phyloP scores from a whole-genome alignment of 192 early-diverging fungal species.

The Coemansia sp. region DNA sequence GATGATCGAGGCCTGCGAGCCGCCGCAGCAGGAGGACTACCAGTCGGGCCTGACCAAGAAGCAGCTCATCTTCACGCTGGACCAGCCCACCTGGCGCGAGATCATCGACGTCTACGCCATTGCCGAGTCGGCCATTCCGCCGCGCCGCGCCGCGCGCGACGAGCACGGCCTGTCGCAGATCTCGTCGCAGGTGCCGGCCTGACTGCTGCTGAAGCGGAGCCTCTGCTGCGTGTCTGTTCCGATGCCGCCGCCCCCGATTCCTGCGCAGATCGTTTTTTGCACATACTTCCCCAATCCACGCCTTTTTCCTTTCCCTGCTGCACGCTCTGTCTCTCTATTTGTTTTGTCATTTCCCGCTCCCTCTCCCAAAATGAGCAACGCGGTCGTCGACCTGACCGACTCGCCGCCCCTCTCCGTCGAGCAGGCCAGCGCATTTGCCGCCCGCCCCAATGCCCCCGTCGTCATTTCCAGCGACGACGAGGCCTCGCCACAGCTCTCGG shows the following conservation, averaged over 20 bases:
- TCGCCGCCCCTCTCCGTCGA: slow-evolving; percentile 11
- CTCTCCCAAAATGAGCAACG: slow-evolving; percentile 14
- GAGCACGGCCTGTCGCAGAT: slow-evolving; percentile 30
- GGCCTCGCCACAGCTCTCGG: not conserved
- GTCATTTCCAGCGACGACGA: slow-evolving; percentile 40
- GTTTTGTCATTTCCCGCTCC: not conserved
- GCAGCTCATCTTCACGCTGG: slow-evolving; percentile 74
- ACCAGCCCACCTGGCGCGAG: slow-evolving; percentile 64
- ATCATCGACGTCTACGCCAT: slow-evolving; percentile 67
- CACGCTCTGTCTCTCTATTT: not conserved
- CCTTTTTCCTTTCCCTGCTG: slow-evolving; percentile 3
- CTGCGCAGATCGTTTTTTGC: not conserved
- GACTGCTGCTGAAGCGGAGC: not conserved
- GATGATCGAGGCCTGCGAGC: slow-evolving; percentile 59
- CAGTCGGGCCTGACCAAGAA: slow-evolving; percentile 62
- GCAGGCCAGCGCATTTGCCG: not conserved
- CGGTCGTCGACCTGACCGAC: slow-evolving; percentile 33
- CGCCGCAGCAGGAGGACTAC: slow-evolving; percentile 69
- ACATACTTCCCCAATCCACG: not conserved
- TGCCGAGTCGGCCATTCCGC: slow-evolving; percentile 57
- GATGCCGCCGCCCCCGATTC: not conserved
- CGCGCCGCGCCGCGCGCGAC: slow-evolving; percentile 8
- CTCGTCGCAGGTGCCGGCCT: slow-evolving; percentile 20
- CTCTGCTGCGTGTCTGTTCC: not conserved
- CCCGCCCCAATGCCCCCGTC: not conserved